phyloP scores from a whole-genome alignment of 192 early-diverging fungal genomes.

The Martensiomyces pterosporus region DNA sequence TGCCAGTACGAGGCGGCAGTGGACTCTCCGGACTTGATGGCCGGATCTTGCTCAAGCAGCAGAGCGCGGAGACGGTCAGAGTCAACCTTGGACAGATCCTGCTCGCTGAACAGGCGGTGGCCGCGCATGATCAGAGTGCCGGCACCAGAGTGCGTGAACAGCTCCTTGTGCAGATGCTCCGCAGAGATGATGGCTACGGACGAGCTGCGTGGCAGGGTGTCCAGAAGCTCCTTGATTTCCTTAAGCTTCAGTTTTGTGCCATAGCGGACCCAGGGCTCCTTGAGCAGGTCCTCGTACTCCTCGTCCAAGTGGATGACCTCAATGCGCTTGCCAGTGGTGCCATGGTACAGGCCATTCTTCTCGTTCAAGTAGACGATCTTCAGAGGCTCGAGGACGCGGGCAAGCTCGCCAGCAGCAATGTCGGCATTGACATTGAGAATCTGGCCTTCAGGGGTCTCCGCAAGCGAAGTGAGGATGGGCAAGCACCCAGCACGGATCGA shows the following conservation, averaged over 20 bases:
- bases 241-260: slow-evolving; percentile 97
- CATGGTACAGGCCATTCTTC: slow-evolving; percentile 94
- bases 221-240: slow-evolving; percentile 96
- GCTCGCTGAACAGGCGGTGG: slow-evolving; percentile 77
- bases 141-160: slow-evolving; percentile 97
- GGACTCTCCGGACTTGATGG: slow-evolving; percentile 58
- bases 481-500: slow-evolving; percentile 90
- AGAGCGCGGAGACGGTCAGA: slow-evolving; percentile 76
- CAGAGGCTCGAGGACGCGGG: slow-evolving; percentile 91
- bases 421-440: slow-evolving; percentile 99
- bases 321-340: slow-evolving; percentile 92
- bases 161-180: slow-evolving; percentile 97
- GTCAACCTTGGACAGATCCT: slow-evolving; percentile 67
- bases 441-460: slow-evolving; percentile 93
- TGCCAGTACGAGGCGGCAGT: slow-evolving; percentile 74
- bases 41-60: slow-evolving; percentile 71
- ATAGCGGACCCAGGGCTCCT: slow-evolving; percentile 95
- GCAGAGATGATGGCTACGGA: slow-evolving; percentile 99
- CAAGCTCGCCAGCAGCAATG: slow-evolving; percentile 95
- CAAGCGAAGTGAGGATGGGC: slow-evolving; percentile 93
- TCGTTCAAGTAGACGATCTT: slow-evolving; percentile 98
- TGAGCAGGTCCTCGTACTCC: slow-evolving; percentile 94
- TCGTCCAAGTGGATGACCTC: slow-evolving; percentile 98
- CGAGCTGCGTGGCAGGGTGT: slow-evolving; percentile 92
- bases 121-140: slow-evolving; percentile 97